Percentiles rank a stretch among this genome's conserved stretches.
These are phyloP conservation scores for Ustilago vetiveriae DNA, from an alignment of 1,284 basidiomycete species.

Conservation along the genomic window DNA sequence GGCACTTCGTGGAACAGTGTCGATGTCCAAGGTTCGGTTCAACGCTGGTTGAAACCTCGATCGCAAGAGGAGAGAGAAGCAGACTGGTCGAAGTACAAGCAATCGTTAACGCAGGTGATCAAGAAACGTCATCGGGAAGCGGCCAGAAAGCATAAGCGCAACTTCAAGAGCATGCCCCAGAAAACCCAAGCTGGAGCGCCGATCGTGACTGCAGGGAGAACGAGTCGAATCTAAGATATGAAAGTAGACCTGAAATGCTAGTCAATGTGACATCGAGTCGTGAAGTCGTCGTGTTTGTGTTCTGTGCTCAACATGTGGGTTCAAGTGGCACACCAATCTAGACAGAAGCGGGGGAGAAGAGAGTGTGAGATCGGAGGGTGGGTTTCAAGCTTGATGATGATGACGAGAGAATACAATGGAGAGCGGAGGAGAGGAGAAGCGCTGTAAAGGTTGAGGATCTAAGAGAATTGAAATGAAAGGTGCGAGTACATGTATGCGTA, in stretches of 20 bases:
- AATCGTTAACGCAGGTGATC: slow-evolving; percentile 49
- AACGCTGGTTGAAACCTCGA: slow-evolving; percentile 38
- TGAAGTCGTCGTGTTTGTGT: no score
- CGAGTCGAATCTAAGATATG: no score
- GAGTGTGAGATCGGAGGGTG: no score
- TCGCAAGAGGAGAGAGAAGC: slow-evolving; percentile 38
- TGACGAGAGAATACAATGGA: not conserved
- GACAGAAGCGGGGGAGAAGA: no score
- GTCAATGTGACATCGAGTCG: no score
- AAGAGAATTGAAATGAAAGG: not conserved
- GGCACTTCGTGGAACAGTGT: slow-evolving; percentile 15
- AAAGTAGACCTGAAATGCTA: no score
- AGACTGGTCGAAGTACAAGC: slow-evolving; percentile 40
- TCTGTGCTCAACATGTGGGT: no score
- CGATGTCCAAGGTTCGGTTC: slow-evolving; percentile 11
- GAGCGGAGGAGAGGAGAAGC: no score
- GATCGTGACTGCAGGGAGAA: no score
- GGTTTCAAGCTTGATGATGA: no score
- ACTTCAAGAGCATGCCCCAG: slow-evolving; percentile 17
- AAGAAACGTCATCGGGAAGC: slow-evolving; percentile 61
- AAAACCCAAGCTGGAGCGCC: not conserved
- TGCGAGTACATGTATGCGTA: not conserved
- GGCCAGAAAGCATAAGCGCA: slow-evolving; percentile 49
- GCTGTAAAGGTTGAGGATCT: not conserved
- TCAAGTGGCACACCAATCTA: no score